These are phyloP conservation scores for Pyrrhoderma lamaoense DNA, from an alignment of 1,284 basidiomycete species.

Conservation along the genomic window DNA sequence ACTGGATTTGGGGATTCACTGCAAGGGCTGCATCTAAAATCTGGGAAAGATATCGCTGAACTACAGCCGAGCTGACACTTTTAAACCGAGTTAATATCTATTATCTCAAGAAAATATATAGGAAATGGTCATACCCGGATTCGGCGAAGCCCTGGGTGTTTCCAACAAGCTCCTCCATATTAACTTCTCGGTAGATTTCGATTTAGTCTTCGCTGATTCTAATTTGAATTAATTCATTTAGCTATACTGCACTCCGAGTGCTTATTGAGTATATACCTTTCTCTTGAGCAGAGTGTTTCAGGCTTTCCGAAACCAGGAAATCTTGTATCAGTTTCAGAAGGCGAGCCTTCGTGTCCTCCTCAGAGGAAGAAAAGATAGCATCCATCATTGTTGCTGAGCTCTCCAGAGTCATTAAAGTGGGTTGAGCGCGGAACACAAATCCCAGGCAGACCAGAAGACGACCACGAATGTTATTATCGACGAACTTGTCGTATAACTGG, in stretches of 20 bases:
- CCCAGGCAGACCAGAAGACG: conserved; percentile 79
- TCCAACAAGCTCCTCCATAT: conserved; percentile 90
- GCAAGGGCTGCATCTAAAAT: conserved; percentile 81
- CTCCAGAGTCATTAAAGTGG: conserved; percentile 78
- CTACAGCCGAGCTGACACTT: conserved; percentile 88
- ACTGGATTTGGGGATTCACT: conserved; percentile 63
- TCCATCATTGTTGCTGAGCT: conserved; percentile 84
- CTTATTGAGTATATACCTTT: conserved; percentile 45
- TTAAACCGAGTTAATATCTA: background rate
- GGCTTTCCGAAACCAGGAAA: conserved; percentile 75
- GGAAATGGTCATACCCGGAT: conserved; percentile 62
- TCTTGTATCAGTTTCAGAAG: conserved; percentile 87
- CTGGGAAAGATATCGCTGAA: conserved; percentile 83
- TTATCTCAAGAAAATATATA: background rate
- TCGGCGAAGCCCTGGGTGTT: conserved; percentile 93
- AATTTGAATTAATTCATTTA: background rate
- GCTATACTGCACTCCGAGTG: too few species aligned
- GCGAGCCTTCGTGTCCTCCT: conserved; percentile 65
- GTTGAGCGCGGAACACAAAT: conserved; percentile 88
- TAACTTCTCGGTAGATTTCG: conserved; percentile 39
- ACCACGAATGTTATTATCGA: conserved; percentile 46
- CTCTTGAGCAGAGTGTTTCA: conserved; percentile 62
- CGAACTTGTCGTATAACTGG: conserved; percentile 58
- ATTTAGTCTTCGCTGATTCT: conserved; percentile 30
- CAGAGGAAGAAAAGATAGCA: conserved; percentile 64